Evolutionary conservation across 73 alveolate genomes (phyloP), one percentile per base, ranked within the genome.

Genomic region (Effrenium voratum): DNA sequence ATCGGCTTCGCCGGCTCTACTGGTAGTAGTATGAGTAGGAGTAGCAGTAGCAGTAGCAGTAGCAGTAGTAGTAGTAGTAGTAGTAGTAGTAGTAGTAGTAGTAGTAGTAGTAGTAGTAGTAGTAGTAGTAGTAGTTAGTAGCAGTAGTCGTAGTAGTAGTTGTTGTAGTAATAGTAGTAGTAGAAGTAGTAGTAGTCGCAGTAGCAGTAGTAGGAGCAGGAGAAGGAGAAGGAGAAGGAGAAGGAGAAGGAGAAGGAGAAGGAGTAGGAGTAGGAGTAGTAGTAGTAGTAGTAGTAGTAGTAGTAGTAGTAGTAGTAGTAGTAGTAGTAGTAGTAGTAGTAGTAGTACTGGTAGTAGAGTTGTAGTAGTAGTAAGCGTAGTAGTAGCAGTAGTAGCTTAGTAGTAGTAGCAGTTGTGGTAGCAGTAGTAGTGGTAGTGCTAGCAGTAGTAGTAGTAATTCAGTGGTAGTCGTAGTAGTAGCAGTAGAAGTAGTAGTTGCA

Each of bases 311-410:
- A 30, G 80, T 30, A 32, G 45, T 24, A n/a, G 80, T n/a, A 68
- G 80, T 24, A 68, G 80, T n/a, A 68, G 80, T 68, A 66, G 80
- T n/a, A 68, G 45, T 66, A 68, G 80, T 68, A 68, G 80, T n/a
- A 68, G 6, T 68, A 68, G 41, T 68, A 66, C 44, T 66, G 40
- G 80, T 66, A 32, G n/a, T 30, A 66, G 80, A 52, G 19, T 13
- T 13, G 66, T 52, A 0, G 68, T 55, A 55, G 32, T 28, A 55
- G 68, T 55, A 55, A 19, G 19, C 10, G 66, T 66, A 66, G 80
- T 68, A 68, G 80, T 68, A 68, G 44, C 26, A 1, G 80, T 68
- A 68, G 44, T 68, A 55, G 68, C 22, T 15, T 12, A 15, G 22
- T 55, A 68, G 80, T 10, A 68, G 19, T 68, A 55, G 68, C 22